These are phyloP conservation scores for Trichoderma atroviride DNA, from an alignment of 2,329 filamentous ascomycete species.

Conservation along the genomic window DNA sequence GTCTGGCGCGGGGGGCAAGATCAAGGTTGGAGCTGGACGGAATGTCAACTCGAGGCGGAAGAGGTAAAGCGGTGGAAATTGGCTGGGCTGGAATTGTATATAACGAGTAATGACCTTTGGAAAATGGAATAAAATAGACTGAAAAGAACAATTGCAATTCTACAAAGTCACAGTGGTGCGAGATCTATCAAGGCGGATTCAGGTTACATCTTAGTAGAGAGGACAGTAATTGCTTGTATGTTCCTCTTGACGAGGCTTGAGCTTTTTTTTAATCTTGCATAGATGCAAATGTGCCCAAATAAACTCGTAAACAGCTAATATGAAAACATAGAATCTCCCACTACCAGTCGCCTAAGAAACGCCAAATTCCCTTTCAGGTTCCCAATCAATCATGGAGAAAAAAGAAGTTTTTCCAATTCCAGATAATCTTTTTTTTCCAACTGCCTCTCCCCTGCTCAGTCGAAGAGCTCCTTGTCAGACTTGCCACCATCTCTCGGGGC, in stretches of 20 bases:
- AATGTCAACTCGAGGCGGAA: conserved; percentile 81
- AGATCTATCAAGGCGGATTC: too few relatives aligned
- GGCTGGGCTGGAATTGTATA: not conserved
- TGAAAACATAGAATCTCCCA: not conserved
- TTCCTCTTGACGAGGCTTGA: not conserved
- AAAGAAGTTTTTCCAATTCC: not conserved
- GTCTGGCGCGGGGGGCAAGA: conserved; percentile 63
- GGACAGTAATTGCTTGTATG: not conserved
- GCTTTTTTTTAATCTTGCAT: not conserved
- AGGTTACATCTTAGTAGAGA: not conserved
- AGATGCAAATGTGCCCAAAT: not conserved
- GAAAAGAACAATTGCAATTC: not conserved
- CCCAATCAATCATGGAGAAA: not conserved
- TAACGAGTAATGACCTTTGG: not conserved
- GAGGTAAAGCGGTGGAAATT: conserved; percentile 15
- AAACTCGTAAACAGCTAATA: not conserved
- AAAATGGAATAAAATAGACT: not conserved
- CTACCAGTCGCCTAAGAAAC: conserved; percentile 18
- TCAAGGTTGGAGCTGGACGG: conserved; percentile 81
- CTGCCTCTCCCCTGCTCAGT: not conserved
- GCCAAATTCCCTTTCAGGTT: conserved; percentile 5
- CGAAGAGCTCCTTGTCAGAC: not conserved
- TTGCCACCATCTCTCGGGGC: not conserved
- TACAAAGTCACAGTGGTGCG: too few relatives aligned
- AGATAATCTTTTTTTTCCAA: not conserved